These are phyloP conservation scores for Sparassis latifolia DNA, from an alignment of 1,284 basidiomycete species.

Conservation along the genomic window DNA sequence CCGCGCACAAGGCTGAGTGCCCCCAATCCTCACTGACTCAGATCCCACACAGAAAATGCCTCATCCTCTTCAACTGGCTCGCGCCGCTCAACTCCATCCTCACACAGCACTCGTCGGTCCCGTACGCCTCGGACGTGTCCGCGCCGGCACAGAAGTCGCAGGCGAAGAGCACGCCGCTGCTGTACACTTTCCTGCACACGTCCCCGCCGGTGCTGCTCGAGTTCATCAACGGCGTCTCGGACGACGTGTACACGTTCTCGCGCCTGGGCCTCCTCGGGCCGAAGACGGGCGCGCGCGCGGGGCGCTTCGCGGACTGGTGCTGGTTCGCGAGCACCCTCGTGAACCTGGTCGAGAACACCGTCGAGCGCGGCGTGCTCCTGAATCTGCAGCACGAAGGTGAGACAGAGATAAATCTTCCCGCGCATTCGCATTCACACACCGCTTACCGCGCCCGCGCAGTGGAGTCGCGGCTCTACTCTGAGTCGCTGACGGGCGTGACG, in stretches of 20 bases:
- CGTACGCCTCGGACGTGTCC: constrained; percentile 34
- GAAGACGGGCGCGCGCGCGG: constrained; percentile 58
- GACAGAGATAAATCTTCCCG: constrained; percentile 1
- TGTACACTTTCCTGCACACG: constrained; percentile 68
- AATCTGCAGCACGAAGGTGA: constrained; percentile 56
- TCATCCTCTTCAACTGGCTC: constrained; percentile 79
- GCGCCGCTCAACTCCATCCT: constrained; percentile 61
- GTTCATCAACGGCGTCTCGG: constrained; percentile 63
- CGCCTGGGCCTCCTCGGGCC: constrained; percentile 60
- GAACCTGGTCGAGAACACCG: constrained; percentile 71
- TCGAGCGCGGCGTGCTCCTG: constrained; percentile 64
- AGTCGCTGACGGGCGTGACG: constrained; percentile 68
- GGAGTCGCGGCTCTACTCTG: constrained; percentile 62
- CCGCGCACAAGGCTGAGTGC: not conserved
- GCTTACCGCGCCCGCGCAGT: constrained; percentile 31
- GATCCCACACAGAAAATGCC: constrained; percentile 51
- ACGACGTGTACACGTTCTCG: constrained; percentile 72
- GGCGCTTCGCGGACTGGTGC: constrained; percentile 72
- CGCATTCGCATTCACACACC: no score
- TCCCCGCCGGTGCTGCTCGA: constrained; percentile 80
- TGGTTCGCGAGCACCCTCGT: constrained; percentile 75
- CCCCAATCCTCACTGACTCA: constrained; percentile 3
- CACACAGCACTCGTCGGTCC: constrained; percentile 56
- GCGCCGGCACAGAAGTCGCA: constrained; percentile 15
- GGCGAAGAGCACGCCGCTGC: constrained; percentile 46